A percentile compares a stretch with the other conserved stretches of the same genome.
These are phyloP conservation scores for Boechera retrofracta DNA, from an alignment of 345 rosid genomes.

Conservation along the genomic window DNA sequence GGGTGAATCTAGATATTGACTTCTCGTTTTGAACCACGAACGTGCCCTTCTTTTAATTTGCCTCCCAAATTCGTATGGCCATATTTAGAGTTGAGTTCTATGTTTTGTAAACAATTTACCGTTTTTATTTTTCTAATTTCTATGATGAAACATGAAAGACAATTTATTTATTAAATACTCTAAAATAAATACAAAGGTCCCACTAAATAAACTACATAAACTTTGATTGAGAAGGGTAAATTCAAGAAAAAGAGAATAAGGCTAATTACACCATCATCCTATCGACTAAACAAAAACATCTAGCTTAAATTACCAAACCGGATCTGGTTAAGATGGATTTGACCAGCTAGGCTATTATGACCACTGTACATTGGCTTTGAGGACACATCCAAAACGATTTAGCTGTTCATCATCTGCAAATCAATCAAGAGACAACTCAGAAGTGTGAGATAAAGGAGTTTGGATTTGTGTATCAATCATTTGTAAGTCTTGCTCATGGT, in stretches of 20 bases:
- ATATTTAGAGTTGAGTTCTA: no score
- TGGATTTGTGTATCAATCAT: conserved; percentile 1
- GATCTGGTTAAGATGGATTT: conserved; percentile 33
- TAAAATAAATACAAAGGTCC: background rate
- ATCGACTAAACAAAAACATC: conserved; percentile 23
- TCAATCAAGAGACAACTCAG: conserved; percentile 1
- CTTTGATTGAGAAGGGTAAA: conserved; percentile 2
- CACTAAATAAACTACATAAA: background rate
- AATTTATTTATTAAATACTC: background rate
- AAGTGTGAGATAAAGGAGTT: conserved; percentile 5
- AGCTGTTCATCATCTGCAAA: conserved; percentile 28
- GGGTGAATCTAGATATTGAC: conserved; percentile 26
- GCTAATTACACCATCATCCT: conserved; percentile 21
- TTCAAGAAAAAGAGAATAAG: conserved; percentile 1
- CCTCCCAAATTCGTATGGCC: no score
- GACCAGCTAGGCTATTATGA: conserved; percentile 26
- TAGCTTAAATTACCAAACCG: conserved; percentile 30
- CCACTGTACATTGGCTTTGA: conserved; percentile 35
- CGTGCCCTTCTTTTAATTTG: no score
- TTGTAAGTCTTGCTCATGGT: conserved; percentile 23
- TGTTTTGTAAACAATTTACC: no score
- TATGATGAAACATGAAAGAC: background rate
- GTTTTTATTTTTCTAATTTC: no score
- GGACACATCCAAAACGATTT: conserved; percentile 13
- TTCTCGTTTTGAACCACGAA: background rate